Conservation (phyloP, 768 basidiomycete species). For the Postia placenta region DNA sequence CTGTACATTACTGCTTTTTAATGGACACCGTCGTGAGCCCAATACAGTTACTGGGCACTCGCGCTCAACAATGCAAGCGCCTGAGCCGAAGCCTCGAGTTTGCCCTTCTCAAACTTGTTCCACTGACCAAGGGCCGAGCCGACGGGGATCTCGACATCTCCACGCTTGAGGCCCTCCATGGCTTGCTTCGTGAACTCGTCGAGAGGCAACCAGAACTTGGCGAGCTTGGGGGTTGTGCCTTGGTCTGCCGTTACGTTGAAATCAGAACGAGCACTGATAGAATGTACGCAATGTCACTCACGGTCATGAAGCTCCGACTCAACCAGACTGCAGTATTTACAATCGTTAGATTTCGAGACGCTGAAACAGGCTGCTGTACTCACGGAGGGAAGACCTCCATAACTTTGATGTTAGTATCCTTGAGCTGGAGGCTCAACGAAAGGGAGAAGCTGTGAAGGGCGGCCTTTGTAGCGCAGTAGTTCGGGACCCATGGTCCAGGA, state of each 20-base stretch:
- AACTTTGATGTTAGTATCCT: conserved; percentile 44
- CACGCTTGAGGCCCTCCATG: conserved; percentile 32
- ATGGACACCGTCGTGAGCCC: too few relatives aligned
- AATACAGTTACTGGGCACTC: too few relatives aligned
- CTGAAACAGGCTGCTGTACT: too few relatives aligned
- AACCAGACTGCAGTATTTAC: conserved; percentile 34
- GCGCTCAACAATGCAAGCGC: too few relatives aligned
- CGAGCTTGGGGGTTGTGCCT: conserved; percentile 40
- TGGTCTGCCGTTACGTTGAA: conserved; percentile 31
- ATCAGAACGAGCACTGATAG: neutral
- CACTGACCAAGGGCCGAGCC: conserved; percentile 15
- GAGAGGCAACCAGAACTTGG: conserved; percentile 51
- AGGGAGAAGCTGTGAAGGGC: conserved; percentile 47
- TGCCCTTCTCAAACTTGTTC: conserved; percentile 25
- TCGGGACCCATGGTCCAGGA: conserved; percentile 35
- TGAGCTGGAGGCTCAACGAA: conserved; percentile 41
- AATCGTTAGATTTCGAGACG: neutral
- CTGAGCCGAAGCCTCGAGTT: too few relatives aligned
- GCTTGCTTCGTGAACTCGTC: conserved; percentile 37
- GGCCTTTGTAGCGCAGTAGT: conserved; percentile 55
- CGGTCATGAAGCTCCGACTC: conserved; percentile 61
- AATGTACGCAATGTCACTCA: conserved; percentile 19
- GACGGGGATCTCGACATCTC: conserved; percentile 25
- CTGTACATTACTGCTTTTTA: too few relatives aligned
- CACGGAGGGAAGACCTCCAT: conserved; percentile 56